Base-by-base conservation (phyloP, 352 stramenopile species). In the Phytopythium kandeliae region DNA sequence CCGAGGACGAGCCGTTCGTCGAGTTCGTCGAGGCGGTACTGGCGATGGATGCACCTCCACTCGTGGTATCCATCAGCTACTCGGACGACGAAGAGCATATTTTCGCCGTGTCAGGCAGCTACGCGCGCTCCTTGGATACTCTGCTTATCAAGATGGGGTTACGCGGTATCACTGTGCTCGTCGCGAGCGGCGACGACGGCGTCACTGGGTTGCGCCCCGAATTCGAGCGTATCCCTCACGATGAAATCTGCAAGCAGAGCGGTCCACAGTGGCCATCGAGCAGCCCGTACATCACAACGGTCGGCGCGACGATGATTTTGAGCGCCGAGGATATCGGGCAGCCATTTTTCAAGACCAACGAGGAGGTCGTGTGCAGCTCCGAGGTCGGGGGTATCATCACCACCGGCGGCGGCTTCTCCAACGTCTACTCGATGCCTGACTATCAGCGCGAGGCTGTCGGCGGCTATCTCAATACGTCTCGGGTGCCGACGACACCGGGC, bases 51-150 rank as follows among this genome's bases (percentile, higher is more conserved):
- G 60, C 58, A 1, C 81, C 89, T 9, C 86, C 88, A 15, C 69
- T 83, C 36, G 85, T 97, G 3, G 67, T 96, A 3, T 96, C 86
- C 1, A 95, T 96, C 48, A 92, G 72, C 44, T 97, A 97, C 54
- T 95, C 90, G 10, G 86, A 96, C 56, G 81, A 96, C 37, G 86
- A 96, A 68, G 86, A 96, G 37, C 73, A 91, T 46, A 90, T 94
- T 51, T 94, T 90, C 54, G 67, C 92, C 10, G 61, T 80, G 21
- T 85, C 73, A 2, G 49, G 71, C 3, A 72, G 74, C 11, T 95
- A 95, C 49, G 83, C 94, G 43, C 74, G 71, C 13, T 67, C 57
- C 0, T 84, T 97, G 41, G 89, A 97, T 51, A 73, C 71, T 1
- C 67, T 96, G 45, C 63, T 96, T 8, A 91, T 94, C 48, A 97